phyloP scores from a whole-genome alignment of 2,329 filamentous ascomycete genomes.

The Rhynchosporium agropyri region DNA sequence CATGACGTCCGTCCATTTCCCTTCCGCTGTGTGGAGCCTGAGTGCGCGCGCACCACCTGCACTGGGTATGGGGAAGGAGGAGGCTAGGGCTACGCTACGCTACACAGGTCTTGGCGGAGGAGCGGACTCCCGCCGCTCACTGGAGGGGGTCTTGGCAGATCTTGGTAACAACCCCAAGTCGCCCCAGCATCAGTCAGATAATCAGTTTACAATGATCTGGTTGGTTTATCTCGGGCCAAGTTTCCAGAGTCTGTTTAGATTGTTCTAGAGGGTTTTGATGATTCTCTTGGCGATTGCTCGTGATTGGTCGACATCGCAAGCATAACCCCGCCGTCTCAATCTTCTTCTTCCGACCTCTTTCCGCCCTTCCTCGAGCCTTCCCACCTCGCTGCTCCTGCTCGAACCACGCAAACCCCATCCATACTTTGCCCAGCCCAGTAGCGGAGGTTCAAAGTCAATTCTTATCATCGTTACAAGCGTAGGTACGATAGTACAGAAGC shows the following conservation, averaged over 20 bases:
- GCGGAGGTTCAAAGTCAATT: neutral
- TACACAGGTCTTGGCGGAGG: neutral
- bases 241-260: neutral
- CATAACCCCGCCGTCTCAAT: conserved; percentile 9
- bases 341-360: neutral
- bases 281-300: conserved; percentile 6
- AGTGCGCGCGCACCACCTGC: neutral
- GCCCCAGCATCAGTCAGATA: too few relatives aligned
- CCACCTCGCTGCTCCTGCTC: too few relatives aligned
- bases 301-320: neutral
- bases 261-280: neutral
- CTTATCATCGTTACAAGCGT: neutral
- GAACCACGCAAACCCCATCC: neutral
- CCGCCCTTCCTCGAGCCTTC: too few relatives aligned
- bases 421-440: conserved; percentile 4
- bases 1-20: conserved; percentile 8
- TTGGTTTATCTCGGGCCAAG: conserved; percentile 7
- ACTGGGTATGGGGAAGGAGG: neutral
- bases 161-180: conserved; percentile 7
- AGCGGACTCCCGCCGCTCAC: too few relatives aligned
- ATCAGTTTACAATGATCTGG: neutral
- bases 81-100: neutral
- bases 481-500: neutral
- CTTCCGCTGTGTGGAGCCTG: neutral
- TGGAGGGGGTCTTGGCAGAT: neutral